Conservation (phyloP, 129 eudicot genomes). For the Rutidosis leptorrhynchoides region DNA sequence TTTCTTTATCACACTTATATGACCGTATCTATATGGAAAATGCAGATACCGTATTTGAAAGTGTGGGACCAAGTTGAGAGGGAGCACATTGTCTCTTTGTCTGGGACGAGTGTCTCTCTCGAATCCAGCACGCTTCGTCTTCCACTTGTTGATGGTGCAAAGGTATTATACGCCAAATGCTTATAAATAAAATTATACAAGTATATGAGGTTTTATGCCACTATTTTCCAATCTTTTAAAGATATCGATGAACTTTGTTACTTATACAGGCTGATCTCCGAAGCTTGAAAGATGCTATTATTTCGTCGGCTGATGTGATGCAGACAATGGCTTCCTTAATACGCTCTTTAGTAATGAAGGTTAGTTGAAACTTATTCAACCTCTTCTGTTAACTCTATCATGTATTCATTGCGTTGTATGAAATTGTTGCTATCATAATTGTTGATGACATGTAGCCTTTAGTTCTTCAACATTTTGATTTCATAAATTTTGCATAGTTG, state of each 20-base stretch:
- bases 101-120: constrained; percentile 36
- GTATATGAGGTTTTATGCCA: constrained; percentile 1
- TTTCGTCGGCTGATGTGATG: constrained; percentile 83
- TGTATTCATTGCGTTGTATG: neutral
- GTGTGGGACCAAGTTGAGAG: constrained; percentile 40
- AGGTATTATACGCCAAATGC: constrained; percentile 20
- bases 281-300: constrained; percentile 61
- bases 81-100: constrained; percentile 31
- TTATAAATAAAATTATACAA: neutral
- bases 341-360: constrained; percentile 58
- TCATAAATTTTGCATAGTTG: neutral
- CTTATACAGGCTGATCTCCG: constrained; percentile 62
- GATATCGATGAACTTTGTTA: constrained; percentile 2
- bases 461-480: too few relatives aligned
- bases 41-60: constrained; percentile 36
- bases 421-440: constrained; percentile 1
- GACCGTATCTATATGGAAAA: constrained; percentile 5
- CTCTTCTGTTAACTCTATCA: constrained; percentile 2
- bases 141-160: constrained; percentile 43
- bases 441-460: neutral
- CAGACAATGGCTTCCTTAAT: constrained; percentile 69
- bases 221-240: neutral
- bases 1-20: constrained; percentile 7
- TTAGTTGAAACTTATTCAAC: constrained; percentile 25
- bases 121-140: constrained; percentile 43